phyloP scores from a whole-genome alignment of 1,284 basidiomycete genomes.

The Papiliotrema nemorosa region DNA sequence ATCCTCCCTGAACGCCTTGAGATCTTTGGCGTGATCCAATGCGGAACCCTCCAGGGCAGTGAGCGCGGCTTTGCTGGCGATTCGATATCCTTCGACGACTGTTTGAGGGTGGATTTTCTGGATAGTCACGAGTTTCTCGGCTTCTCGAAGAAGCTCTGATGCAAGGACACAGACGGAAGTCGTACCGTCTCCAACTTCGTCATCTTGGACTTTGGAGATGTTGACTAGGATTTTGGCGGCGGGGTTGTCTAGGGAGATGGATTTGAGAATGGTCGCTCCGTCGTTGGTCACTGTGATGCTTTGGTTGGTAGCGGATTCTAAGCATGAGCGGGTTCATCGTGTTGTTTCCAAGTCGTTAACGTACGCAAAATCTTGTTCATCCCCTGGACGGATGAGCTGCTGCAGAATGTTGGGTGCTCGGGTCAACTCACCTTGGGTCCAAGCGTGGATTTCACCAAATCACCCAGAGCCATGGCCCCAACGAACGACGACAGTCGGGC shows the following conservation, averaged over 20 bases:
- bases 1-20: conserved; percentile 75
- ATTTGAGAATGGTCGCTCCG: conserved; percentile 96
- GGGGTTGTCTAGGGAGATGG: conserved; percentile 96
- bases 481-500: conserved; percentile 97
- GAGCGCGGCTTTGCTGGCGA: conserved; percentile 83
- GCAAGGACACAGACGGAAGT: conserved; percentile 92
- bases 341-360: conserved; percentile 5
- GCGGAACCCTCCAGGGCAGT: conserved; percentile 77
- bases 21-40: conserved; percentile 74
- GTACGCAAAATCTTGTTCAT: conserved; percentile 55
- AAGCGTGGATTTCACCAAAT: conserved; percentile 96
- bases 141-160: conserved; percentile 87
- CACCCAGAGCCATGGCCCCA: conserved; percentile 91
- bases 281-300: conserved; percentile 98
- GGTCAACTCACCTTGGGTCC: conserved; percentile 79
- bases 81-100: conserved; percentile 97
- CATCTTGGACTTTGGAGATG: conserved; percentile 99
- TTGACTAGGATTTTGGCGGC: conserved; percentile 99
- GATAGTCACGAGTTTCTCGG: conserved; percentile 87
- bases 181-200: conserved; percentile 97
- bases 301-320: conserved; percentile 81
- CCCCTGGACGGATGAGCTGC: conserved; percentile 29
- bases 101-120: conserved; percentile 94
- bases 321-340: background rate
- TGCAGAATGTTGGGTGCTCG: no score